These are phyloP conservation scores for Maudiozyma serrabonitensis DNA, from an alignment of 805 yeast genomes.

Conservation along the genomic window DNA sequence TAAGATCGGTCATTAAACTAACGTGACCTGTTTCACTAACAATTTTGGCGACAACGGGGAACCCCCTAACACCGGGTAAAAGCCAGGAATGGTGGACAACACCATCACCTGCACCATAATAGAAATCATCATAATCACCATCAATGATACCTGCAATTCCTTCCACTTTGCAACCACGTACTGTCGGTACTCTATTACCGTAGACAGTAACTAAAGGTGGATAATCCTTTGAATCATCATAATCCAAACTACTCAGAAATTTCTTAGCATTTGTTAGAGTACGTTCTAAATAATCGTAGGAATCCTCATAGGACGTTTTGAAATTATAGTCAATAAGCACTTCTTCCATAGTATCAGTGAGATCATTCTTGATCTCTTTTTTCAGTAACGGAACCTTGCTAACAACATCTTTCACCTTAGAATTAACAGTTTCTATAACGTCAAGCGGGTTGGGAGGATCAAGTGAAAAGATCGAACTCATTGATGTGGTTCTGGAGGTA, in stretches of 20 bases:
- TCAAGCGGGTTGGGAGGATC: not conserved
- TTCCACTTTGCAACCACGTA: constrained; percentile 64
- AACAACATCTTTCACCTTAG: constrained; percentile 6
- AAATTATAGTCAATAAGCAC: constrained; percentile 13
- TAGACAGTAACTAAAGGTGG: constrained; percentile 82
- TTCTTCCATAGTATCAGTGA: constrained; percentile 1
- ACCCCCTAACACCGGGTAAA: constrained; percentile 70
- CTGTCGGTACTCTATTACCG: constrained; percentile 77
- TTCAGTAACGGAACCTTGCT: constrained; percentile 8
- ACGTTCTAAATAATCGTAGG: constrained; percentile 52
- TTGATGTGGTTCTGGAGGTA: not conserved
- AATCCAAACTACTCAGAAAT: constrained; percentile 48
- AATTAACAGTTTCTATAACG: constrained; percentile 1
- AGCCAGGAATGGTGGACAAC: constrained; percentile 77
- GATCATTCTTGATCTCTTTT: constrained; percentile 2
- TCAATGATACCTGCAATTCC: constrained; percentile 51
- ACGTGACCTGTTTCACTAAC: constrained; percentile 68
- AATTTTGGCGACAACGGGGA: constrained; percentile 60
- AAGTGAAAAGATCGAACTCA: not conserved
- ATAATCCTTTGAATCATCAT: constrained; percentile 42
- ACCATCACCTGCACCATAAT: constrained; percentile 89
- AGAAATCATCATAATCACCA: constrained; percentile 68
- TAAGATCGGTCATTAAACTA: constrained; percentile 63
- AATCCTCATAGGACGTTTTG: constrained; percentile 37
- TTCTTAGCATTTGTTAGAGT: constrained; percentile 51